Evolutionary conservation across 2,329 filamentous ascomycete genomes (phyloP), one percentile per base, ranked within the genome.

Genomic region (Sporothrix humicola): DNA sequence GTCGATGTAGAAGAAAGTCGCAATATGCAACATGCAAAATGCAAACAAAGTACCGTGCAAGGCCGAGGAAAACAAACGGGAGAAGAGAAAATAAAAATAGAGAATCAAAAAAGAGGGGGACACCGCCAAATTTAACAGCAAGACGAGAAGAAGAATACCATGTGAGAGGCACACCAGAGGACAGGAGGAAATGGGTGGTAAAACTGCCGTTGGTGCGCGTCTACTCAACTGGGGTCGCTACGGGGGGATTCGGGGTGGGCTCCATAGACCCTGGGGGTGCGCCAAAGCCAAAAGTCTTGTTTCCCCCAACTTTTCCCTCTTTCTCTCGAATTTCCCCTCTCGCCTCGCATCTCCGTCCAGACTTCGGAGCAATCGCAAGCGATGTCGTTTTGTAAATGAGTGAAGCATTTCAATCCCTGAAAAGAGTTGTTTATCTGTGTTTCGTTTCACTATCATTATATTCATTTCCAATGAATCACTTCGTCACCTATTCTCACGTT

Each of bases 171-270:
- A 52, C 12, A 52, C 3, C 15, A n/a, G 48, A 37, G 3, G 12
- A 48, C 46, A 48, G 10, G 46, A 48, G n/a, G n/a, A 10, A 1
- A 58, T 12, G 23, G 23, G 54, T 58, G 59, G 59, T 44, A 42
- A 44, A 44, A 63, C 59, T 42, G 59, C 59, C 59, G 59, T 44
- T 63, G 59, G 59, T 63, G 59, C 59, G 37, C 13, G 26, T 31
- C 1, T 4, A 7, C 31, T 37, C 56, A 37, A 37, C 31, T 37
- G 31, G 31, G 31, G 59, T 44, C 42, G 17, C 42, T 61, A 37
- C 26, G 31, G 58, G 31, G 31, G 56, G 26, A 59, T 37, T 59
- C 54, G 54, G 54, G 54, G 54, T 9, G 56, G 56, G 23, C 26
- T 37, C 58, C 10, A 42, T 12, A 42, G 37, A 44, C 17, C 59